A percentile compares a stretch with the other conserved stretches of the same genome.
Evolutionary conservation across 495 filamentous ascomycete genomes (phyloP).

Genomic region (Talaromyces nanjingensis): DNA sequence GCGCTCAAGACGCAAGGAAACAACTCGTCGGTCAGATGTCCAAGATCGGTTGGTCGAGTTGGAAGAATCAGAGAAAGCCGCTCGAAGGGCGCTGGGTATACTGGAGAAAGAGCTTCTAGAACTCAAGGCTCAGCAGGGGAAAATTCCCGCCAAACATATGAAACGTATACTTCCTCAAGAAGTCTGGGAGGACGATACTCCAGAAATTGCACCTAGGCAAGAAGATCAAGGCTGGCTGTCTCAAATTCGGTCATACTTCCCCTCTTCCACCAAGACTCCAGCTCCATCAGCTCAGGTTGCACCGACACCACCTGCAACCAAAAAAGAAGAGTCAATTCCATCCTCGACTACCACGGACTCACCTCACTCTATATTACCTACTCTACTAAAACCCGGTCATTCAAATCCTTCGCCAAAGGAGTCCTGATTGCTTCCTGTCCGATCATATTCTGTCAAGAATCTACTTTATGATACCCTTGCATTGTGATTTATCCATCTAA

Average conservation of each 20-base stretch:
- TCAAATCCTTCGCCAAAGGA: constrained; percentile 5
- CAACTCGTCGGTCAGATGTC: constrained; percentile 66
- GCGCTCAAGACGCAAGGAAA: constrained; percentile 69
- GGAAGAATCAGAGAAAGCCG: constrained; percentile 53
- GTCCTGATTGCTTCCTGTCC: not conserved
- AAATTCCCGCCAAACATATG: constrained; percentile 16
- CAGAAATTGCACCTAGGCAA: constrained; percentile 21
- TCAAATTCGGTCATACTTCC: constrained; percentile 26
- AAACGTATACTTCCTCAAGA: constrained; percentile 38
- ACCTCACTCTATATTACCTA: not conserved
- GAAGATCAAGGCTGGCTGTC: constrained; percentile 26
- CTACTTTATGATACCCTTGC: constrained; percentile 6
- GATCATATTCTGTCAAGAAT: not conserved
- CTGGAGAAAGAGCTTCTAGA: constrained; percentile 63
- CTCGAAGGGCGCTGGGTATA: constrained; percentile 50
- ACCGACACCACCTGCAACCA: not conserved
- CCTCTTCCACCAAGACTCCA: constrained; percentile 12
- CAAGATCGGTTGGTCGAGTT: constrained; percentile 59
- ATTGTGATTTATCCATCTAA: not conserved
- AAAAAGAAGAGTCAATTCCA: not conserved
- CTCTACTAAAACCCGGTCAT: not conserved
- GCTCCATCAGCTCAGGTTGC: constrained; percentile 6
- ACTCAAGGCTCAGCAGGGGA: constrained; percentile 40
- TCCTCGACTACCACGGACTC: not conserved
- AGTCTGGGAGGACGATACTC: constrained; percentile 35